Conservation (phyloP, 495 filamentous ascomycete genomes). For the Aspergillus saccharolyticus region DNA sequence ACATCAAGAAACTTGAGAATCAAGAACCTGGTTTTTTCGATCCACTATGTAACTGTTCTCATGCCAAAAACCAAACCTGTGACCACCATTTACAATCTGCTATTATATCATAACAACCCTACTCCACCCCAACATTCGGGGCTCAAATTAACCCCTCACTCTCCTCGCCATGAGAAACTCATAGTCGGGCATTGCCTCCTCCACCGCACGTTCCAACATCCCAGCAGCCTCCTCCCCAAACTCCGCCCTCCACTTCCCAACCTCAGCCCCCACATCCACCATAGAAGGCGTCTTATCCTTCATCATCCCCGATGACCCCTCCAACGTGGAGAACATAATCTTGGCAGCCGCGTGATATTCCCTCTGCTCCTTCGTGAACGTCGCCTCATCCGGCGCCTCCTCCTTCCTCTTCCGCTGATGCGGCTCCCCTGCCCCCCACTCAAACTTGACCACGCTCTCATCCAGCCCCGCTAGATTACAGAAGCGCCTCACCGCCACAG, state of each 20-base stretch:
- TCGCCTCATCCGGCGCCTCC: background rate
- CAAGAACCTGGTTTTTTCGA: too few relatives aligned
- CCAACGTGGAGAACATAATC: slow-evolving; percentile 30
- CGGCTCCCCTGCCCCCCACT: slow-evolving; percentile 24
- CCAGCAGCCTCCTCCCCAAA: slow-evolving; percentile 37
- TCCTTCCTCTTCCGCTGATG: slow-evolving; percentile 10
- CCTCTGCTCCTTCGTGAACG: background rate
- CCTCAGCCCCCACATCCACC: slow-evolving; percentile 36
- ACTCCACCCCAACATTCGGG: too few relatives aligned
- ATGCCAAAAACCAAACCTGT: background rate
- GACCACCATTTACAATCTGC: background rate
- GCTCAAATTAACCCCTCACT: background rate
- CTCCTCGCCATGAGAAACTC: slow-evolving; percentile 39
- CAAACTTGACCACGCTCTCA: slow-evolving; percentile 26
- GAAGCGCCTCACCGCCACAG: slow-evolving; percentile 27
- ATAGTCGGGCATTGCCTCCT: slow-evolving; percentile 44
- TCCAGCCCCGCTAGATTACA: slow-evolving; percentile 35
- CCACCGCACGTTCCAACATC: slow-evolving; percentile 32
- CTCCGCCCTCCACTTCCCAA: slow-evolving; percentile 41
- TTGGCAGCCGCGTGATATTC: background rate
- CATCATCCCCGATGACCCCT: slow-evolving; percentile 30
- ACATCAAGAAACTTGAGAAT: too few relatives aligned
- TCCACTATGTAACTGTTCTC: too few relatives aligned
- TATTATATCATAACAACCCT: background rate
- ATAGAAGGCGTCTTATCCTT: slow-evolving; percentile 30